A percentile compares a stretch with the other conserved stretches of the same genome.
These are phyloP conservation scores for Fusarium pseudoanthophilum DNA, from an alignment of 2,329 filamentous ascomycete species.

Conservation along the genomic window DNA sequence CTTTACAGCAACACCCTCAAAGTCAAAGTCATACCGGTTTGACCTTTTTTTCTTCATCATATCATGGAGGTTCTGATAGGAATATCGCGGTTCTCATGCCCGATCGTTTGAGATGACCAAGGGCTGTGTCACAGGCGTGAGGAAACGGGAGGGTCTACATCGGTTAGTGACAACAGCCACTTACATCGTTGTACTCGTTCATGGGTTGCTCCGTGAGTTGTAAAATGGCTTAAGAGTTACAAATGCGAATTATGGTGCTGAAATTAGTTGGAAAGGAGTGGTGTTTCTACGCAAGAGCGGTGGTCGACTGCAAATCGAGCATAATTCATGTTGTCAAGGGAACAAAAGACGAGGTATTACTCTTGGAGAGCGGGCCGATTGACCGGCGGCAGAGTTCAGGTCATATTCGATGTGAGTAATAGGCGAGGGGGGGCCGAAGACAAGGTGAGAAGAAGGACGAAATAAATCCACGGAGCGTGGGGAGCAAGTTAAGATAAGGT, in stretches of 20 bases:
- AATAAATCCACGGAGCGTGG: conserved; percentile 26
- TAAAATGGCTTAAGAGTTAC: conserved; percentile 60
- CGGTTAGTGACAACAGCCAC: conserved; percentile 15
- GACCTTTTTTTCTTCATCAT: conserved; percentile 1
- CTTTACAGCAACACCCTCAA: conserved; percentile 47
- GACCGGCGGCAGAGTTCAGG: conserved; percentile 60
- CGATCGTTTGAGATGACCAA: conserved; percentile 46
- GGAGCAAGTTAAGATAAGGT: conserved; percentile 7
- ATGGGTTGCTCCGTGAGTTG: conserved; percentile 60
- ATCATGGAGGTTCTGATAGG: conserved; percentile 53
- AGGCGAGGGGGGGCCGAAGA: conserved; percentile 54
- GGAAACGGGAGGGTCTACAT: background rate
- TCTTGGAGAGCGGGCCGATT: conserved; percentile 61
- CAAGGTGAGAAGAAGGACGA: conserved; percentile 57
- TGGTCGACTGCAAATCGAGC: conserved; percentile 55
- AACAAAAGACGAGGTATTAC: conserved; percentile 62
- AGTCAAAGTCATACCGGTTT: conserved; percentile 41
- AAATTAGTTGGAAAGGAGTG: conserved; percentile 50
- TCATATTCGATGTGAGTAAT: conserved; percentile 53
- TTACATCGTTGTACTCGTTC: conserved; percentile 33
- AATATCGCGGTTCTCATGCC: conserved; percentile 54
- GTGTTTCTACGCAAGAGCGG: conserved; percentile 13
- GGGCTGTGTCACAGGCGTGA: background rate
- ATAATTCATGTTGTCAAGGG: conserved; percentile 62
- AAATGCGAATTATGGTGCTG: conserved; percentile 61